Percentiles rank a stretch among this genome's conserved stretches.
Conservation (phyloP, 345 rosid species). For the Lagerstroemia speciosa region DNA sequence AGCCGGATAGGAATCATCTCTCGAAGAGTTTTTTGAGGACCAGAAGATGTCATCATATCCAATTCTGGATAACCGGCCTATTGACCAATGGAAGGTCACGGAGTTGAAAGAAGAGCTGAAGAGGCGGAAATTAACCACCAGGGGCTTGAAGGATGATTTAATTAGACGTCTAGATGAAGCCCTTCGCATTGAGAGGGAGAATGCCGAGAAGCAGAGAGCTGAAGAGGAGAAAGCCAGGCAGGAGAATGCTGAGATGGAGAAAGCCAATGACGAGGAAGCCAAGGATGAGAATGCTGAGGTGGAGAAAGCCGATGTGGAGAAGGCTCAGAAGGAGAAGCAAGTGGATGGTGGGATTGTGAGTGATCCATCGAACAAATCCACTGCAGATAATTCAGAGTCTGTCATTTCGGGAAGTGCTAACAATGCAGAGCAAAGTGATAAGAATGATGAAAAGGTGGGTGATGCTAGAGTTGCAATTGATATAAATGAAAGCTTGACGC, state of each 20-base stretch:
- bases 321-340: not conserved
- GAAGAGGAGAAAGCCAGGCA: slow-evolving; percentile 16
- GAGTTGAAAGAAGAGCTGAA: slow-evolving; percentile 96
- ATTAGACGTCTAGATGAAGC: slow-evolving; percentile 76
- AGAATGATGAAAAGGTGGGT: slow-evolving; percentile 25
- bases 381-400: slow-evolving; percentile 17
- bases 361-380: slow-evolving; percentile 13
- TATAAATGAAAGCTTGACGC: slow-evolving; percentile 28
- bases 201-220: slow-evolving; percentile 7
- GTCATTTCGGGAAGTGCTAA: slow-evolving; percentile 20
- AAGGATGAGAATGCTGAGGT: slow-evolving; percentile 8
- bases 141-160: slow-evolving; percentile 85
- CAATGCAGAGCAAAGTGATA: slow-evolving; percentile 8
- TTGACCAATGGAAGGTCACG: slow-evolving; percentile 90
- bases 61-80: slow-evolving; percentile 56
- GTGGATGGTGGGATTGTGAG: slow-evolving; percentile 23
- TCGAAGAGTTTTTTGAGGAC: slow-evolving; percentile 16
- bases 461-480: slow-evolving; percentile 33
- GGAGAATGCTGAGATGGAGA: slow-evolving; percentile 4
- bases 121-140: slow-evolving; percentile 48
- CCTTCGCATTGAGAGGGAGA: slow-evolving; percentile 34
- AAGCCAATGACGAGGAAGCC: slow-evolving; percentile 13
- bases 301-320: slow-evolving; percentile 10
- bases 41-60: slow-evolving; percentile 71
- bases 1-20: slow-evolving; percentile 14